phyloP scores from a whole-genome alignment of 148 eudicot genomes.

The Dysphania ambrosioides region DNA sequence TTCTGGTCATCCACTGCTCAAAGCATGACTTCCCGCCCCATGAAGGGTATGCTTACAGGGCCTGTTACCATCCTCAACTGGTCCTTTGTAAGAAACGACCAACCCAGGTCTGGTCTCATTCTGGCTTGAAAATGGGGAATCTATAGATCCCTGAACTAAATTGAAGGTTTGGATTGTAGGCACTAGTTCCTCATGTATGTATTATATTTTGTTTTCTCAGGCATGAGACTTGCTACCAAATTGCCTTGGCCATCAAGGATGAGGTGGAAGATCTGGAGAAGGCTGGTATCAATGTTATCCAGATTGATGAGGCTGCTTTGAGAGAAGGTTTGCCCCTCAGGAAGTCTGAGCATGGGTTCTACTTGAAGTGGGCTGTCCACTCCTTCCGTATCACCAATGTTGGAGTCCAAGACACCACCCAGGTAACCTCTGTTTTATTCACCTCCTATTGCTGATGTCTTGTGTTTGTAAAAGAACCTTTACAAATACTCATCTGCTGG shows the following conservation, averaged over 20 bases:
- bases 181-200: neutral
- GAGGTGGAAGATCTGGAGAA: conserved; percentile 98
- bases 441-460: neutral
- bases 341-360: conserved; percentile 86
- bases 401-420: conserved; percentile 82
- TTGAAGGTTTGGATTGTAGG: neutral
- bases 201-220: conserved; percentile 30
- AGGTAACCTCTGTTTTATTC: conserved; percentile 37
- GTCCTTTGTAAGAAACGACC: conserved; percentile 93
- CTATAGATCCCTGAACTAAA: neutral
- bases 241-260: conserved; percentile 93
- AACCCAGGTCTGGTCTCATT: conserved; percentile 59
- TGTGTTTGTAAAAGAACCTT: neutral
- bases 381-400: conserved; percentile 94
- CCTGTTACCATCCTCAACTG: conserved; percentile 95
- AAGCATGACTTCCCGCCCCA: conserved; percentile 93
- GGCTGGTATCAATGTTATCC: conserved; percentile 85
- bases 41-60: conserved; percentile 98
- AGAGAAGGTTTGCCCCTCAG: conserved; percentile 95
- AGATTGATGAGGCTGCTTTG: conserved; percentile 92
- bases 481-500: neutral
- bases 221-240: conserved; percentile 93
- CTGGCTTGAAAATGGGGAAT: too few species aligned
- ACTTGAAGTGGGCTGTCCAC: conserved; percentile 97
- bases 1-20: conserved; percentile 91